These are phyloP conservation scores for Chamaecyparis obtusa DNA, from an alignment of 75 land plant species.

Conservation along the genomic window DNA sequence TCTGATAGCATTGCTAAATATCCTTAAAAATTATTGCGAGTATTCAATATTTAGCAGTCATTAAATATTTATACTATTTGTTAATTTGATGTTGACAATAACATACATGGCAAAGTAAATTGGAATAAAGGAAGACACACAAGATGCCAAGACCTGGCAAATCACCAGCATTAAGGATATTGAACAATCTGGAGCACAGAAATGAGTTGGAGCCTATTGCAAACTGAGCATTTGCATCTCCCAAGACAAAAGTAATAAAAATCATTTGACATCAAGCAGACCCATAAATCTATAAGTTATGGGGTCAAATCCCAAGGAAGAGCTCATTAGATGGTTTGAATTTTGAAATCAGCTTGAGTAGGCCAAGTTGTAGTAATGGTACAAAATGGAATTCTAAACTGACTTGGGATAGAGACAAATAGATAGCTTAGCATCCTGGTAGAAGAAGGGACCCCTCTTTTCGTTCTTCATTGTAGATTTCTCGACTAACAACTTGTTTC, in stretches of 20 bases:
- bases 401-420: neutral
- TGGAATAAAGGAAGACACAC: neutral
- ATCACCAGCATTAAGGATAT: neutral
- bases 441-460: neutral
- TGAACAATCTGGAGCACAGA: neutral
- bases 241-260: neutral
- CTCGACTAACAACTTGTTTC: neutral
- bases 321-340: neutral
- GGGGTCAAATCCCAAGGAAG: neutral
- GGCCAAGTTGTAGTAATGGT: neutral
- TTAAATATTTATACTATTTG: constrained; percentile 1
- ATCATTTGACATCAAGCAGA: neutral
- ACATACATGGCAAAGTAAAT: neutral
- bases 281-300: neutral
- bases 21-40: neutral
- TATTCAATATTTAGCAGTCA: neutral
- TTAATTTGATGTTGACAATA: neutral
- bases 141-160: neutral
- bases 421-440: neutral
- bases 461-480: neutral
- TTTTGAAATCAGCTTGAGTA: neutral
- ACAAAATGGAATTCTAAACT: neutral
- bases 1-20: neutral
- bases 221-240: neutral
- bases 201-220: neutral